Conservation (phyloP, 2,329 filamentous ascomycete genomes). For the Fusarium buxicola region DNA sequence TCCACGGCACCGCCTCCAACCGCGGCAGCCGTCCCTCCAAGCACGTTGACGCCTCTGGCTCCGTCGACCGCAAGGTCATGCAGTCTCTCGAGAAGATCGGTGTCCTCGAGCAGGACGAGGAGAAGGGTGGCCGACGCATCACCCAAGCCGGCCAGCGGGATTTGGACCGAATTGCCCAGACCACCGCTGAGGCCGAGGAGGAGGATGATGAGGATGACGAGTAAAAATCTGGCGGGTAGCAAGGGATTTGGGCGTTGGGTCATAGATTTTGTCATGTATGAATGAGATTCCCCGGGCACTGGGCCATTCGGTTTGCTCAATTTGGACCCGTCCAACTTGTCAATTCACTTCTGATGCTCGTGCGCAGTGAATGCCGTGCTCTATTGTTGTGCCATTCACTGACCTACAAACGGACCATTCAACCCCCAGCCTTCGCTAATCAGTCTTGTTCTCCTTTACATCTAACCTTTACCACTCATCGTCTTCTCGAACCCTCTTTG, state of each 20-base stretch:
- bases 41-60: conserved; percentile 95
- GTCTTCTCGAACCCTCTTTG: neutral
- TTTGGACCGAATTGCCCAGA: conserved; percentile 95
- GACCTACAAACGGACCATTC: neutral
- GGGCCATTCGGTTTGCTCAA: conserved; percentile 54
- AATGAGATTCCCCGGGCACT: conserved; percentile 54
- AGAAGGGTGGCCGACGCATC: conserved; percentile 98
- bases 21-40: conserved; percentile 90
- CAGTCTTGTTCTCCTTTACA: neutral
- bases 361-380: conserved; percentile 23
- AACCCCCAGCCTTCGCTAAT: neutral
- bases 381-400: neutral
- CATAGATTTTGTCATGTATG: conserved; percentile 56
- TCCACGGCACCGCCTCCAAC: conserved; percentile 97
- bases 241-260: conserved; percentile 56
- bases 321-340: conserved; percentile 48
- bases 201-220: conserved; percentile 73
- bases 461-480: neutral
- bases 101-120: conserved; percentile 96
- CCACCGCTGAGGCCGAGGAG: conserved; percentile 78
- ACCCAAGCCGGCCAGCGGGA: conserved; percentile 98
- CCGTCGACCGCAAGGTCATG: conserved; percentile 96
- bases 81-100: conserved; percentile 99
- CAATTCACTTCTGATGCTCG: conserved; percentile 27
- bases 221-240: conserved; percentile 56